Conservation (phyloP, 192 early-diverging fungal genomes). For the Backusella sp. region DNA sequence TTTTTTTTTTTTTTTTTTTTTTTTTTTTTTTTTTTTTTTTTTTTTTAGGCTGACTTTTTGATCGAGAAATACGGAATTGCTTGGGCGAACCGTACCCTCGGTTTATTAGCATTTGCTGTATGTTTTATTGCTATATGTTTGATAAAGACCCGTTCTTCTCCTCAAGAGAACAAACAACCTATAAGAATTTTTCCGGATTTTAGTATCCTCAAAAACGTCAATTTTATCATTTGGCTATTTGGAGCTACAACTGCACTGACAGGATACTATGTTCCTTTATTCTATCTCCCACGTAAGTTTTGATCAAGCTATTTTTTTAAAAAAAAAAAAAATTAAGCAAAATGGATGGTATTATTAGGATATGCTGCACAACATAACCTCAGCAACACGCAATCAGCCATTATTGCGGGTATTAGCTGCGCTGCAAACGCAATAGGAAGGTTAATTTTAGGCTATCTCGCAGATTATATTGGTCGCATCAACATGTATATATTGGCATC, state of each 20-base stretch:
- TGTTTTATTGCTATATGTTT: constrained; percentile 17
- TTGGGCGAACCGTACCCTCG: constrained; percentile 52
- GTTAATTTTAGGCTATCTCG: constrained; percentile 16
- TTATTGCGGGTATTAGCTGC: constrained; percentile 9
- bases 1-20: too few relatives aligned
- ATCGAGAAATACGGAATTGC: constrained; percentile 52
- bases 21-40: too few relatives aligned
- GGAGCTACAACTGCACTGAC: constrained; percentile 21
- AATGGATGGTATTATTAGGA: neutral
- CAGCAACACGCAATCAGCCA: neutral
- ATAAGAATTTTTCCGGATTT: neutral
- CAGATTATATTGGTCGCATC: constrained; percentile 29
- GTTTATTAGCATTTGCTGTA: constrained; percentile 50
- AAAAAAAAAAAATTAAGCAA: neutral
- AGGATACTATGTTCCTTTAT: constrained; percentile 42
- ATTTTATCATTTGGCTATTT: constrained; percentile 34
- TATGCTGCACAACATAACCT: constrained; percentile 15
- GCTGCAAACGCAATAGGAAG: constrained; percentile 28
- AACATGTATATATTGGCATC: constrained; percentile 24
- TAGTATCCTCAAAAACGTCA: constrained; percentile 16
- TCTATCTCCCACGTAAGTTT: constrained; percentile 32
- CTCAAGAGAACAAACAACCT: neutral
- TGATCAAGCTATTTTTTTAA: neutral
- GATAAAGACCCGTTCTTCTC: constrained; percentile 12
- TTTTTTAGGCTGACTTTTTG: constrained; percentile 36